Evolutionary conservation across 257 asterid genomes (phyloP), one percentile per base, ranked within the genome.

Genomic region (Solanum bulbocastanum): DNA sequence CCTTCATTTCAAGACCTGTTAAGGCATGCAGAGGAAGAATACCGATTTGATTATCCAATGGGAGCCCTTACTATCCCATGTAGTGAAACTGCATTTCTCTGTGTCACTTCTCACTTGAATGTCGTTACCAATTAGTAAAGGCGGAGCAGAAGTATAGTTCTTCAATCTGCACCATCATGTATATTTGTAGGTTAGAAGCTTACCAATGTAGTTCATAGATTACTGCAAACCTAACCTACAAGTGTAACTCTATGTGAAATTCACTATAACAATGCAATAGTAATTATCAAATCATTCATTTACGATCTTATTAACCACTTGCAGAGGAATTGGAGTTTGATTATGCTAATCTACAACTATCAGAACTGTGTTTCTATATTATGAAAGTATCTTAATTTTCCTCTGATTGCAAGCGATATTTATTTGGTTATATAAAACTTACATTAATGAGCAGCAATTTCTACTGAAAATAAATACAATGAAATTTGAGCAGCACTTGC

Each of bases 31-130:
- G 85, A 87, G 78, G 88, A 87, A 2, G 89, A 87, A 68, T 82
- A 58, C 15, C 4, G 25, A 22, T 87, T 33, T 56, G 79, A 66
- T 36, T 85, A 87, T 82, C 89, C 83, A 16, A 82, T 18, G 72
- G 89, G 89, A 1, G 87, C 74, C 56, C 81, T 87, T 13, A 87
- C 83, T 15, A 62, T 87, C 16, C 89, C 87, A n/a, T 87, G 89
- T 22, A 40, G 69, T 18, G 71, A 78, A 2, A 75, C 56, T 4
- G 35, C 81, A 16, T 87, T 87, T 85, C 52, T 81, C 1, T 5
- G 18, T 40, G 44, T 81, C 87, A 42, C 60, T 40, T 87, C 89
- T 69, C 62, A 85, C 69, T 42, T 85, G 35, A 39, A 39, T 39
- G 83, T 40, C 60, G 0, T 4, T 12, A 76, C 13, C 7, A 13